Conservation (phyloP, 352 stramenopile species). For the Phytophthora meadii region DNA sequence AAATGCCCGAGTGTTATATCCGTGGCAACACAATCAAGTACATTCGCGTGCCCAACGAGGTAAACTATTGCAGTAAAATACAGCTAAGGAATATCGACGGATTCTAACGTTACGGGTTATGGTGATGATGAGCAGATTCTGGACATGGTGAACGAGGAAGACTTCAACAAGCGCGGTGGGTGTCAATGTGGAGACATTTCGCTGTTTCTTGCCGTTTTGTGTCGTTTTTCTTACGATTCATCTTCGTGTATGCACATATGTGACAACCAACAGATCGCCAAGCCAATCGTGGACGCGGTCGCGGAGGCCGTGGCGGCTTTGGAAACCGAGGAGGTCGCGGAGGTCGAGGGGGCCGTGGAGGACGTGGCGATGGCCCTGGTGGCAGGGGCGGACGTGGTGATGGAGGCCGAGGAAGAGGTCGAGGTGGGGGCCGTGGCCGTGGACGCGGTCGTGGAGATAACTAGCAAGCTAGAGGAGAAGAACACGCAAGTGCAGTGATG, state of each 20-base stretch:
- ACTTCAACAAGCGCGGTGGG: slow-evolving; percentile 84
- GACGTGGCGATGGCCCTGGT: slow-evolving; percentile 35
- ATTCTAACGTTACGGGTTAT: slow-evolving; percentile 4
- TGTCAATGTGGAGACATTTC: slow-evolving; percentile 8
- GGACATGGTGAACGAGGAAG: slow-evolving; percentile 95
- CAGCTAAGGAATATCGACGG: background rate
- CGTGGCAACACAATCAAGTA: slow-evolving; percentile 99
- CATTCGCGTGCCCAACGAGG: slow-evolving; percentile 96
- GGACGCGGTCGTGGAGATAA: slow-evolving; percentile 51
- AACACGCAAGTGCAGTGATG: slow-evolving; percentile 7
- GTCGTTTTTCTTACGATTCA: slow-evolving; percentile 7
- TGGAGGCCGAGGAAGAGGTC: slow-evolving; percentile 40
- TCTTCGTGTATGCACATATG: slow-evolving; percentile 15
- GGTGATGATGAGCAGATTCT: slow-evolving; percentile 64
- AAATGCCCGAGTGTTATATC: slow-evolving; percentile 98
- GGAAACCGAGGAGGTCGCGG: slow-evolving; percentile 52
- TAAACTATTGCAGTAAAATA: slow-evolving; percentile 28
- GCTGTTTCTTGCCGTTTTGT: slow-evolving; percentile 11
- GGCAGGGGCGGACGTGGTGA: slow-evolving; percentile 44
- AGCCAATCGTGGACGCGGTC: slow-evolving; percentile 74
- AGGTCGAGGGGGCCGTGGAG: slow-evolving; percentile 49
- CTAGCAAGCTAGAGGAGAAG: slow-evolving; percentile 36
- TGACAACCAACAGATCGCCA: slow-evolving; percentile 60
- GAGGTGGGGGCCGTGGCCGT: slow-evolving; percentile 48
- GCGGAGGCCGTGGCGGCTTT: slow-evolving; percentile 64